phyloP scores from a whole-genome alignment of 2,329 filamentous ascomycete genomes.

The Aspergillus sp. region DNA sequence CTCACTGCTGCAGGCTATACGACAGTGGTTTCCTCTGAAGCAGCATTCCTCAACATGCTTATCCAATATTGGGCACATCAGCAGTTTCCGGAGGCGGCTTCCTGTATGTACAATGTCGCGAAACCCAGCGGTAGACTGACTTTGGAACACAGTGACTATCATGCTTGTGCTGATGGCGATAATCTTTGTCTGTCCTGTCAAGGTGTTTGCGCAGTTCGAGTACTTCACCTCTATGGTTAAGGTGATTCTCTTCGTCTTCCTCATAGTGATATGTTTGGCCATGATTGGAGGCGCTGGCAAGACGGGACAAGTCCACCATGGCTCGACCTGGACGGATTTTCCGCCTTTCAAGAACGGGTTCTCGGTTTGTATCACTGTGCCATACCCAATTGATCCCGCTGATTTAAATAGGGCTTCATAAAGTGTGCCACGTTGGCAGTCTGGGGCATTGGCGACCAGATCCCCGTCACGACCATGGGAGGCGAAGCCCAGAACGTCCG shows the following conservation, averaged over 20 bases:
- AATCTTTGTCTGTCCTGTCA: constrained; percentile 26
- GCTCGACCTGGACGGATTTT: constrained; percentile 32
- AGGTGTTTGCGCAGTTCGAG: constrained; percentile 38
- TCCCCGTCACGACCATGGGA: constrained; percentile 35
- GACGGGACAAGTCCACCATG: constrained; percentile 29
- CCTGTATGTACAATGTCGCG: neutral
- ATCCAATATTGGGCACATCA: neutral
- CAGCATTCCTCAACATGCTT: neutral
- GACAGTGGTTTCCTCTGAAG: neutral
- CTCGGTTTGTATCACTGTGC: neutral
- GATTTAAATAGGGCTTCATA: constrained; percentile 24
- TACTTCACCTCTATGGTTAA: constrained; percentile 37
- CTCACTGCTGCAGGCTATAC: neutral
- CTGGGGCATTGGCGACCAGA: constrained; percentile 31
- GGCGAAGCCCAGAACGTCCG: constrained; percentile 37
- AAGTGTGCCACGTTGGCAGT: constrained; percentile 30
- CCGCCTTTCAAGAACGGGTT: constrained; percentile 37
- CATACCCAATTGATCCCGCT: neutral
- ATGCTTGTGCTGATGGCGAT: constrained; percentile 15
- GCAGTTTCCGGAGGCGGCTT: neutral
- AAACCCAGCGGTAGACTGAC: neutral
- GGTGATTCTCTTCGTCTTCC: constrained; percentile 36
- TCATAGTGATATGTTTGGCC: constrained; percentile 37
- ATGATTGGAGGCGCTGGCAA: constrained; percentile 43
- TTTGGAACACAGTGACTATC: neutral